Conservation (phyloP, 345 rosid genomes). For the Noccaea bulbosa region DNA sequence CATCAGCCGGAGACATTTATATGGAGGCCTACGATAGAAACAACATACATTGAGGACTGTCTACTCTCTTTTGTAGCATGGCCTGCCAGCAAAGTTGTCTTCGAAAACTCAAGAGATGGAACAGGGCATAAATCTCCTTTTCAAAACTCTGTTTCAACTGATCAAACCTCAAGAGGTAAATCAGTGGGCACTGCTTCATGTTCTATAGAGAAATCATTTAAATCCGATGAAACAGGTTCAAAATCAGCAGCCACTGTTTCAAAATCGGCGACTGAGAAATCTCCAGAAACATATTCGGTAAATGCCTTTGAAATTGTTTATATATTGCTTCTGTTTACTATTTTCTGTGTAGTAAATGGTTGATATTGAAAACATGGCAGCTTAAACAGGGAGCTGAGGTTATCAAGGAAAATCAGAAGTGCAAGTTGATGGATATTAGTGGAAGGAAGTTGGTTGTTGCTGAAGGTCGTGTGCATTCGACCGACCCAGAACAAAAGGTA, state of each 20-base stretch:
- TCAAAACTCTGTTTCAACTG: neutral
- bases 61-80: neutral
- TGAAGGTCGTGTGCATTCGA: neutral
- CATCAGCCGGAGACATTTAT: neutral
- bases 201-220: neutral
- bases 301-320: neutral
- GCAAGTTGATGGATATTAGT: neutral
- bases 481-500: neutral
- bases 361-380: neutral
- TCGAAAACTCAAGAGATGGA: neutral
- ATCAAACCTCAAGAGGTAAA: too few relatives aligned
- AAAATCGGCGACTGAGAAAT: neutral
- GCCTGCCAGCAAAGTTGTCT: neutral
- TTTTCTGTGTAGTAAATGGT: neutral
- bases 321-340: neutral
- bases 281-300: neutral
- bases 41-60: neutral
- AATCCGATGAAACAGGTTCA: neutral
- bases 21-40: neutral
- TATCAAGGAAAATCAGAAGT: neutral
- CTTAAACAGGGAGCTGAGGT: neutral
- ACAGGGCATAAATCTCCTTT: too few relatives aligned
- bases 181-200: too few relatives aligned
- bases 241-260: neutral
- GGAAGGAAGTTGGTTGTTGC: neutral